A percentile compares a stretch with the other conserved stretches of the same genome.
Evolutionary conservation across 208 protist species (phyloP).

Genomic region (Leishmania lainsoni): DNA sequence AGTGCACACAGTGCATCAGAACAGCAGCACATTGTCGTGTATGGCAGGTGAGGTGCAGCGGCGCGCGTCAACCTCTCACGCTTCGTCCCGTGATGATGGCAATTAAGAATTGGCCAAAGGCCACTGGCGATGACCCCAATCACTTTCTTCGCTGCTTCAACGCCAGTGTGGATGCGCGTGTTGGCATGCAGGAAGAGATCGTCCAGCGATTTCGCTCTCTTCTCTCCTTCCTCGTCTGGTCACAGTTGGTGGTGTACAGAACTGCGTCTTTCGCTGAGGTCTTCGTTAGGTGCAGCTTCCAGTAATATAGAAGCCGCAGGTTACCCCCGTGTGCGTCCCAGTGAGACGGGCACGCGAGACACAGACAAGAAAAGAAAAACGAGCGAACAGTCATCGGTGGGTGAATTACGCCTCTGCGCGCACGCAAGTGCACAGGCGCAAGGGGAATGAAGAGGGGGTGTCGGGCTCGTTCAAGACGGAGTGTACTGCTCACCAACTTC

Average conservation of each 20-base stretch:
- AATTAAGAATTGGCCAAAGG: not conserved
- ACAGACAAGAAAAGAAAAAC: not conserved
- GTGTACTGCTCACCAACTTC: not conserved
- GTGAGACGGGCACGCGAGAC: not conserved
- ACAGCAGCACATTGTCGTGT: not conserved
- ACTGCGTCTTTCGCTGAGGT: not conserved
- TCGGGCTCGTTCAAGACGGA: not conserved
- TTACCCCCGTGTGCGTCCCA: not conserved
- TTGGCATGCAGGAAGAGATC: not conserved
- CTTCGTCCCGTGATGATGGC: not conserved
- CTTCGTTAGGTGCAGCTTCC: not conserved
- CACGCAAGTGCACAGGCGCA: not conserved
- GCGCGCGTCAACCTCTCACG: not conserved
- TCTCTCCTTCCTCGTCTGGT: not conserved
- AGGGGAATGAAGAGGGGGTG: not conserved
- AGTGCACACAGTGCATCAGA: not conserved
- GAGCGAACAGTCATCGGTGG: not conserved
- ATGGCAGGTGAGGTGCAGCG: not conserved
- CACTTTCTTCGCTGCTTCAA: not conserved
- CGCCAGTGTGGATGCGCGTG: not conserved
- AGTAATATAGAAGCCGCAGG: not conserved
- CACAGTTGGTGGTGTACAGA: not conserved
- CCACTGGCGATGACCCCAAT: not conserved
- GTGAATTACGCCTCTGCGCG: not conserved
- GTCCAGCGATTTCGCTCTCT: not conserved